These are phyloP conservation scores for Aspergillus uvarum DNA, from an alignment of 2,329 filamentous ascomycete genomes.

Conservation along the genomic window DNA sequence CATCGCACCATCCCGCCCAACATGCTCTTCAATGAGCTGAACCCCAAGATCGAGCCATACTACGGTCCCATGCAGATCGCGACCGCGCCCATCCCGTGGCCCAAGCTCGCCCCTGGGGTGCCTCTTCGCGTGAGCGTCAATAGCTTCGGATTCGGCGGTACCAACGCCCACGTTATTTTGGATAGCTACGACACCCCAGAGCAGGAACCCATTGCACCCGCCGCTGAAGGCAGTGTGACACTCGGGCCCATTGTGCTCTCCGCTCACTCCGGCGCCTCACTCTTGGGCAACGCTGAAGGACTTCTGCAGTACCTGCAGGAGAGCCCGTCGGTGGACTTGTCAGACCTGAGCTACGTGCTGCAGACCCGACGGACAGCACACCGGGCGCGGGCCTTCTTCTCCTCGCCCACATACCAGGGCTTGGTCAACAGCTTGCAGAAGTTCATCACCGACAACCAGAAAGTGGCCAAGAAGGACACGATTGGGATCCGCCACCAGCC, in stretches of 20 bases:
- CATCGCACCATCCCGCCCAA: conserved; percentile 26
- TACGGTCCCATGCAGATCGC: conserved; percentile 19
- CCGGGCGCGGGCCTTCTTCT: not conserved
- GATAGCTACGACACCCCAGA: conserved; percentile 22
- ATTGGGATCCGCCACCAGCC: not conserved
- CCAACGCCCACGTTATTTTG: conserved; percentile 38
- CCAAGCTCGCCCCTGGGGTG: conserved; percentile 21
- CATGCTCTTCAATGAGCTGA: conserved; percentile 23
- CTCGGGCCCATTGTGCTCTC: conserved; percentile 24
- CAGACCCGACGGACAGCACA: not conserved
- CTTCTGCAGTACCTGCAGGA: conserved; percentile 3
- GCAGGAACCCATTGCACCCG: not conserved
- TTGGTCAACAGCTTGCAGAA: not conserved
- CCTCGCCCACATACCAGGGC: not conserved
- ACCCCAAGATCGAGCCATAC: conserved; percentile 20
- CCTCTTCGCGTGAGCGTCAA: conserved; percentile 41
- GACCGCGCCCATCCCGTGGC: conserved; percentile 19
- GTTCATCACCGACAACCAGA: not conserved
- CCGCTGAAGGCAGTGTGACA: not conserved
- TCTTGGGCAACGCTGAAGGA: conserved; percentile 2
- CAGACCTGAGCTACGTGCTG: not conserved
- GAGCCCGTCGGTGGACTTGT: not conserved
- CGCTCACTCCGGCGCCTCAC: conserved; percentile 20
- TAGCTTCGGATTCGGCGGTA: conserved; percentile 39
- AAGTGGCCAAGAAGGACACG: not conserved